Percentiles rank a stretch among this genome's conserved stretches.
These are phyloP conservation scores for Rutstroemia sydowiana DNA, from an alignment of 2,329 filamentous ascomycete species.

Conservation along the genomic window DNA sequence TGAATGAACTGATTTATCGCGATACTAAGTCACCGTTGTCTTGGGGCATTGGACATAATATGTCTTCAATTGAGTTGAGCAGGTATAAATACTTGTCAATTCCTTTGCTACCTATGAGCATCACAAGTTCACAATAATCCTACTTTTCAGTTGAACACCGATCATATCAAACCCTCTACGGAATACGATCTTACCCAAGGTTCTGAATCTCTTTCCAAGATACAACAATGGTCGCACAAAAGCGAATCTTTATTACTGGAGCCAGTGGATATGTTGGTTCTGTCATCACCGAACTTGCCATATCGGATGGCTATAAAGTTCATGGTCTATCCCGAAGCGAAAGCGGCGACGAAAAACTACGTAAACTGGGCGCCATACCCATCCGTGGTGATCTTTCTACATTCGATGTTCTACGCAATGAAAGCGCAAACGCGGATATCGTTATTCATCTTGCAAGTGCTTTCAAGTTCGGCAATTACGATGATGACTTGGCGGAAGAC, in stretches of 20 bases:
- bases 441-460: constrained; percentile 38
- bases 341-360: constrained; percentile 31
- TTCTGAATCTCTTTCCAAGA: no score
- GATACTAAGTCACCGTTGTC: no score
- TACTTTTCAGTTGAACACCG: no score
- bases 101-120: no score
- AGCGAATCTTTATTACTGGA: constrained; percentile 35
- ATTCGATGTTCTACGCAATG: constrained; percentile 32
- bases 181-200: no score
- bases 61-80: no score
- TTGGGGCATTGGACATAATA: no score
- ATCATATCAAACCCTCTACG: no score
- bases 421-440: constrained; percentile 35
- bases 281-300: constrained; percentile 31
- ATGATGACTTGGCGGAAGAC: constrained; percentile 29
- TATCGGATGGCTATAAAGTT: constrained; percentile 35
- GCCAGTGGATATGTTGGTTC: constrained; percentile 35
- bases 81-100: no score
- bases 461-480: constrained; percentile 26
- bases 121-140: no score
- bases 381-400: constrained; percentile 35
- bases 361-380: constrained; percentile 33
- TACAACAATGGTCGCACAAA: neutral
- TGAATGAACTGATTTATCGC: no score
- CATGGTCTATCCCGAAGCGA: constrained; percentile 36